Evolutionary conservation across 2,329 filamentous ascomycete species (phyloP), one percentile per base, ranked within the genome.

Genomic region (Cladosporium sp.): DNA sequence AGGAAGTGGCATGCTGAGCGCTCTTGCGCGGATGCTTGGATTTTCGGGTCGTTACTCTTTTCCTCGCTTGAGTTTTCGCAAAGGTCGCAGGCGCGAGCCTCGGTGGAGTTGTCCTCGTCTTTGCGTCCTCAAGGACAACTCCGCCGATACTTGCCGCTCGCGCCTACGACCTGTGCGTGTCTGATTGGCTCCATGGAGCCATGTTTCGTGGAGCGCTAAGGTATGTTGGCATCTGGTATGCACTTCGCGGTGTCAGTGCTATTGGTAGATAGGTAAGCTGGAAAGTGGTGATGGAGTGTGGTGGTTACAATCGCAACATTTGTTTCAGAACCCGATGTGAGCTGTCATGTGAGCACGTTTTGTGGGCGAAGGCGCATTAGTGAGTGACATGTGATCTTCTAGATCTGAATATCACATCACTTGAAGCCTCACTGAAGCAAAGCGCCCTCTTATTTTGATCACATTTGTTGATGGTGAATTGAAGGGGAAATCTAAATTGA

Each of bases 111-210:
- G n/a, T 51, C 11, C 30, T 51, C 6, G 13, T 34, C 5, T 23
- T 18, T 34, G 58, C 21, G 30, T 61, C 43, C 32, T 51, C 58
- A 26, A n/a, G n/a, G n/a, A n/a, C n/a, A n/a, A n/a, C n/a, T n/a
- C n/a, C n/a, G n/a, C n/a, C n/a, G n/a, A n/a, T n/a, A n/a, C n/a
- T n/a, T n/a, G n/a, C n/a, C n/a, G n/a, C n/a, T n/a, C n/a, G n/a
- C n/a, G n/a, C n/a, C n/a, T n/a, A n/a, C n/a, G n/a, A n/a, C n/a
- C n/a, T n/a, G 26, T 25, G n/a, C n/a, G 46, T 28, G 26, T 6
- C 11, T 28, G 5, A 25, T 49, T 16, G 58, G 58, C 46, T 51
- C 39, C 46, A 51, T 61, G 58, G 36, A 51, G 14, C 58, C 46
- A 25, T 18, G 14, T 14, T 34, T 10, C 21, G 13, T 8, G 8